Conservation (phyloP, 176 grass and related monocot species). For the Cenchrus purpureus region DNA sequence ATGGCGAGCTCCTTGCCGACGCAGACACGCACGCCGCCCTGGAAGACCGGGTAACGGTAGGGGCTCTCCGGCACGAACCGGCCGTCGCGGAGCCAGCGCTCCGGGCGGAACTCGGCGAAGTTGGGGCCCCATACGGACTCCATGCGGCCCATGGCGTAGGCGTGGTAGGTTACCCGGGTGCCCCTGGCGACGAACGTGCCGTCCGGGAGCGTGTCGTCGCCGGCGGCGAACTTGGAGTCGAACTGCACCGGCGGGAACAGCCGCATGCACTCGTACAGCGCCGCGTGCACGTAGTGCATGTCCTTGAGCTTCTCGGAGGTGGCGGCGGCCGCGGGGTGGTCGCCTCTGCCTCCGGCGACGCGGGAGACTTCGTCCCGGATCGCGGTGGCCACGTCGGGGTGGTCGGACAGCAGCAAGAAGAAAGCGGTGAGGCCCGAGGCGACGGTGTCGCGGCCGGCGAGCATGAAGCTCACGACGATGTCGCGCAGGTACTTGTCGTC, state of each 20-base stretch:
- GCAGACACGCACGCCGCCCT: constrained; percentile 80
- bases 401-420: constrained; percentile 71
- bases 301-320: constrained; percentile 47
- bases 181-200: constrained; percentile 61
- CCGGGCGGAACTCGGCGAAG: constrained; percentile 70
- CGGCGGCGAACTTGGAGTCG: constrained; percentile 74
- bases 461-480: constrained; percentile 92
- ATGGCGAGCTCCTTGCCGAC: constrained; percentile 84
- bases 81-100: constrained; percentile 61
- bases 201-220: constrained; percentile 76
- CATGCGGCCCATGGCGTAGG: constrained; percentile 86
- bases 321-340: neutral
- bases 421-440: constrained; percentile 75
- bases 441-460: constrained; percentile 80
- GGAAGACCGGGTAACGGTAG: constrained; percentile 88
- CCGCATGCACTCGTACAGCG: constrained; percentile 74
- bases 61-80: constrained; percentile 69
- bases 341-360: constrained; percentile 3
- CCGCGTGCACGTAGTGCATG: constrained; percentile 88
- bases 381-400: constrained; percentile 46
- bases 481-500: constrained; percentile 85
- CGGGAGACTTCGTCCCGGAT: constrained; percentile 61
- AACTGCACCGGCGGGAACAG: constrained; percentile 89
- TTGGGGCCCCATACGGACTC: constrained; percentile 79
- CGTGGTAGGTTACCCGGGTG: constrained; percentile 75